Evolutionary conservation across 176 grass and related monocot species (phyloP), one percentile per base, ranked within the genome.

Genomic region (Hyparrhenia diplandra): DNA sequence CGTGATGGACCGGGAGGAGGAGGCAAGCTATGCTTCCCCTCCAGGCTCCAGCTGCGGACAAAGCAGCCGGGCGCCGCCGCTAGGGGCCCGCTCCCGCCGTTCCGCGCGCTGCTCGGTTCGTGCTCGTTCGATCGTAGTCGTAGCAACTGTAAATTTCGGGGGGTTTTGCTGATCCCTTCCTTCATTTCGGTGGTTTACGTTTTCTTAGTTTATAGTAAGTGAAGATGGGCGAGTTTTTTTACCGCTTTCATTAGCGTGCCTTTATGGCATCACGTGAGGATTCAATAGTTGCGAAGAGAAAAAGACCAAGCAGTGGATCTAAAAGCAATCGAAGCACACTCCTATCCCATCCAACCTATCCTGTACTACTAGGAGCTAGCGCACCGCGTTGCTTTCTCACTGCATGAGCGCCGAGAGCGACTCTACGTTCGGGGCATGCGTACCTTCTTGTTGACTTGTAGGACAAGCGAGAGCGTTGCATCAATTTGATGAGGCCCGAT

Each of bases 1-100:
- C 81, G 81, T 88, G 91, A 93, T 66, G 73, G 24, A 13, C 67
- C 18, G 77, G 52, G 17, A 58, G 87, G n/a, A n/a, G n/a, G 88
- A 55, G 79, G 69, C 84, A 89, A 89, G 75, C n/a, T n/a, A n/a
- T n/a, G 83, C 25, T 80, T 69, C 74, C 43, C 14, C 17, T 49
- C 46, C 42, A 13, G 42, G 59, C 51, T 8, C 55, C 66, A 43
- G 5, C 67, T 42, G 55, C 25, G 71, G 71, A 52, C 71, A 73
- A 42, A 42, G 2, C 10, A 42, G 40, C 5, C 10, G 23, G 24
- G 67, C 21, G 61, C 27, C 61, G 66, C 35, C n/a, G 35, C 10
- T 23, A 23, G n/a, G 67, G 66, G n/a, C 55, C 21, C 35, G 35
- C 23, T 9, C 51, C 13, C 14, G 46, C 46, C 3, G 43, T 18